Evolutionary conservation across 148 eudicot genomes (phyloP).

Genomic region (Diospyros lotus): DNA sequence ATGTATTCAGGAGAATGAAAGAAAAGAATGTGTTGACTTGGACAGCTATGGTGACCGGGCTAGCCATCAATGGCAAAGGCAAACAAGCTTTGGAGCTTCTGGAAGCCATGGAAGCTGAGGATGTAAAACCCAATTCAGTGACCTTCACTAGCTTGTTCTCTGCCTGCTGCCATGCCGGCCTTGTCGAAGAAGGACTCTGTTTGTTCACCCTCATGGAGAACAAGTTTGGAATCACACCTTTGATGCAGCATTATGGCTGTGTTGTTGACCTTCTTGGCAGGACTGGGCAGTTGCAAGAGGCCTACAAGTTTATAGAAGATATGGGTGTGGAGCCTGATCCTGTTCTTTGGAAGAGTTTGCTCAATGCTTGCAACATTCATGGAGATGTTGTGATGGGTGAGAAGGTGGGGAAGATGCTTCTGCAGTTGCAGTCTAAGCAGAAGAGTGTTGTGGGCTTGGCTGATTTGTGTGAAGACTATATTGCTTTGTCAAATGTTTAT

Average conservation of each 20-base stretch:
- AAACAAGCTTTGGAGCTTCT: constrained; percentile 42
- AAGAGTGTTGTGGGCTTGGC: neutral
- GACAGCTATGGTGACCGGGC: constrained; percentile 55
- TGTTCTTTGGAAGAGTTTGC: constrained; percentile 60
- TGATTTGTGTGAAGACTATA: constrained; percentile 43
- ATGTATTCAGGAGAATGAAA: constrained; percentile 34
- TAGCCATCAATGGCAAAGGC: constrained; percentile 62
- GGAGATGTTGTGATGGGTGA: constrained; percentile 55
- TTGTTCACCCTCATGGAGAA: constrained; percentile 47
- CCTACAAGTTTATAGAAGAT: constrained; percentile 30
- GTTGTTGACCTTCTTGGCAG: constrained; percentile 57
- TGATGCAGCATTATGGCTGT: constrained; percentile 50
- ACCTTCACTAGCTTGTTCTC: constrained; percentile 60
- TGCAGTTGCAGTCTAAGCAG: constrained; percentile 23
- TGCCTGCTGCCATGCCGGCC: constrained; percentile 61
- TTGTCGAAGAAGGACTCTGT: constrained; percentile 45
- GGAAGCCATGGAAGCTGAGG: constrained; percentile 31
- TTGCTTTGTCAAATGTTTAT: constrained; percentile 65
- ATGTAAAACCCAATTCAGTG: constrained; percentile 45
- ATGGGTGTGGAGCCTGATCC: constrained; percentile 32
- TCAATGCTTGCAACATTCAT: constrained; percentile 49
- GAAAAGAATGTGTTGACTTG: constrained; percentile 51
- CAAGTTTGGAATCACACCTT: constrained; percentile 32
- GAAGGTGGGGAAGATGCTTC: constrained; percentile 45
- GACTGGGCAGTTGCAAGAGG: constrained; percentile 52